phyloP scores from a whole-genome alignment of 176 grass and related monocot species.

The Rhynchospora pubera region DNA sequence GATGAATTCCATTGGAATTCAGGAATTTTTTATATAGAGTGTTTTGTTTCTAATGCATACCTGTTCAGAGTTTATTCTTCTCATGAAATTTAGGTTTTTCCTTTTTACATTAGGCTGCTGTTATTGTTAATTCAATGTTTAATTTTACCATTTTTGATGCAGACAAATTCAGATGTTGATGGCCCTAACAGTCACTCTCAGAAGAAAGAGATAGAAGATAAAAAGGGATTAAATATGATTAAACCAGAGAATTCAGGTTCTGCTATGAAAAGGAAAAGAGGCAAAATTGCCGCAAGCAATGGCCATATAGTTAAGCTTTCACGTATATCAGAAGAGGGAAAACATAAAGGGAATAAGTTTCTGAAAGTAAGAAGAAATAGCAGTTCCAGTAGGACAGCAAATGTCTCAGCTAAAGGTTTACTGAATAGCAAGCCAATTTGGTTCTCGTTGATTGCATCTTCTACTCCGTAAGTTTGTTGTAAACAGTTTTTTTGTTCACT shows the following conservation, averaged over 20 bases:
- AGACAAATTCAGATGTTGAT: constrained; percentile 19
- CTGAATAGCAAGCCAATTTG: constrained; percentile 9
- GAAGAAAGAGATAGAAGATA: constrained; percentile 3
- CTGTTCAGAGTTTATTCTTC: not conserved
- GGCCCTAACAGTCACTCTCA: constrained; percentile 16
- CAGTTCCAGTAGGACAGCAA: not conserved
- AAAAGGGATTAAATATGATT: not conserved
- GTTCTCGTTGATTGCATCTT: constrained; percentile 20
- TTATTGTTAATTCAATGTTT: not conserved
- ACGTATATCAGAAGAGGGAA: not conserved
- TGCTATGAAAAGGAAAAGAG: not conserved
- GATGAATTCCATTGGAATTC: not conserved
- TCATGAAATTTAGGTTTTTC: not conserved
- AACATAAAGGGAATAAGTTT: constrained; percentile 8
- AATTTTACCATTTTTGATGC: not conserved
- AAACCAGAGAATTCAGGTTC: constrained; percentile 7
- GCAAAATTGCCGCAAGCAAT: not conserved
- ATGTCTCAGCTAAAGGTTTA: not conserved
- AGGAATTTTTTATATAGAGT: not conserved
- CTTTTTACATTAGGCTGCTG: not conserved
- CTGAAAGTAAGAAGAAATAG: constrained; percentile 15
- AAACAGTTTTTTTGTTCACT: not conserved
- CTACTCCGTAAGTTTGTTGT: constrained; percentile 3
- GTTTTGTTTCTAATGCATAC: not conserved
- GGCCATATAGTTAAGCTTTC: not conserved